Base-by-base conservation (phyloP, 768 basidiomycete genomes). In the Auricularia sp. region DNA sequence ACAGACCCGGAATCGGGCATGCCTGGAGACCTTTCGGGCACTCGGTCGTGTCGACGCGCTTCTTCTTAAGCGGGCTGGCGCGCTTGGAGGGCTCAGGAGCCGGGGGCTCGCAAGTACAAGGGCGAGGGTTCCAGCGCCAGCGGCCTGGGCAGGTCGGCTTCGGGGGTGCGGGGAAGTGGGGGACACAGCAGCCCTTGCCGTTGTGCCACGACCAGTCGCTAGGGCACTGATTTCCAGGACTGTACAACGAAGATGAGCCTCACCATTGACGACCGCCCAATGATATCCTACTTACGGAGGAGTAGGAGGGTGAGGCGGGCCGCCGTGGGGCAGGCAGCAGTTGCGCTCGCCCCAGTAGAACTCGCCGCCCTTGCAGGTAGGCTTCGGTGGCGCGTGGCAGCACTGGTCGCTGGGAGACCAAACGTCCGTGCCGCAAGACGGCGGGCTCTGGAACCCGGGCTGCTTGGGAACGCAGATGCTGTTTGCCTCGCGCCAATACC, bases 11-110 rank as follows among this genome's bases (percentile, higher is more conserved):
- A 66, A 87, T 77, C 18, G 84, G 84, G 75, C 86, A 88, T 35
- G 84, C 84, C 44, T 82, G 77, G 36, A 84, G 72, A 39, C 79
- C 80, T 54, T 69, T 68, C 18, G 85, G 85, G 79, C 86, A 88
- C 65, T 81, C 77, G 53, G 74, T 60, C 21, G 54, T 42, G 21
- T 43, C 36, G 53, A 23, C 10, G 64, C 59, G 34, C 34, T 43
- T 51, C 60, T 65, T 62, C 18, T 51, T 62, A 33, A 33, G 36
- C 36, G 16, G n/a, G 39, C 67, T 53, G 33, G 65, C 35, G 63
- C 68, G 67, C 8, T 66, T 73, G 42, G 83, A 79, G 21, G 80
- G 75, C n/a, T 77, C 70, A 68, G 64, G 74, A 63, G 69, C 77
- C 68, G 63, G 64, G 8, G 75, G 76, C 58, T 76, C 70, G 69